These are phyloP conservation scores for Lithospermum erythrorhizon DNA, from an alignment of 257 asterid genomes.

Conservation along the genomic window DNA sequence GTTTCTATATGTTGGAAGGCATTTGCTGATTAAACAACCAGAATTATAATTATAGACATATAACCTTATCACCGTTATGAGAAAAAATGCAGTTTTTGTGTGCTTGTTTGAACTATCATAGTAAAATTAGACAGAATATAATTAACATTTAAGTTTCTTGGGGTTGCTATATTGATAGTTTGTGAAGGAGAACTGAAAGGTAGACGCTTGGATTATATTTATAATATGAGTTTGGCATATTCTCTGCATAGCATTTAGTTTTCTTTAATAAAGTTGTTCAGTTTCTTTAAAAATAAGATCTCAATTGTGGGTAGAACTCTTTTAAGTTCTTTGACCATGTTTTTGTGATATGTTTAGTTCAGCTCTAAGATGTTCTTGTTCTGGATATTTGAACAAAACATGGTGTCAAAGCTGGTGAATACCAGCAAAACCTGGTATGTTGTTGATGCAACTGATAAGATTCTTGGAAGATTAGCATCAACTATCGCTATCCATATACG, in stretches of 20 bases:
- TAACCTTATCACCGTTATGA: not conserved
- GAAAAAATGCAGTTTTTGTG: not conserved
- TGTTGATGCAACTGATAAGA: slow-evolving; percentile 84
- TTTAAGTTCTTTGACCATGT: too few species aligned
- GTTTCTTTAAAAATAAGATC: too few species aligned
- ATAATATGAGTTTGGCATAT: not conserved
- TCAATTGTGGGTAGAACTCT: too few species aligned
- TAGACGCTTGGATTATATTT: not conserved
- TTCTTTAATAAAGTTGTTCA: too few species aligned
- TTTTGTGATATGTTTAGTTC: too few species aligned
- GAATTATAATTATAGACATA: too few species aligned
- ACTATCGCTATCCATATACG: slow-evolving; percentile 79
- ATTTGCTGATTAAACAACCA: too few species aligned
- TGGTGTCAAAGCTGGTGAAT: slow-evolving; percentile 89
- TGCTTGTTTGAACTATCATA: not conserved
- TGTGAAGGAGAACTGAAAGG: not conserved
- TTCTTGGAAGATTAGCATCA: slow-evolving; percentile 90
- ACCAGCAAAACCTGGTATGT: slow-evolving; percentile 80
- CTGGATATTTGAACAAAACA: slow-evolving; percentile 81
- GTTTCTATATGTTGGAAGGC: not conserved
- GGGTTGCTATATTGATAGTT: not conserved
- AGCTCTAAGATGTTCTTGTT: slow-evolving; percentile 12
- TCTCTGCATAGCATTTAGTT: not conserved
- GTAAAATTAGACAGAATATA: not conserved
- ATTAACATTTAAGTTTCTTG: not conserved